Evolutionary conservation across 108 stramenopile genomes (phyloP), one percentile per base, ranked within the genome.

Genomic region (Nitzschia sp.): DNA sequence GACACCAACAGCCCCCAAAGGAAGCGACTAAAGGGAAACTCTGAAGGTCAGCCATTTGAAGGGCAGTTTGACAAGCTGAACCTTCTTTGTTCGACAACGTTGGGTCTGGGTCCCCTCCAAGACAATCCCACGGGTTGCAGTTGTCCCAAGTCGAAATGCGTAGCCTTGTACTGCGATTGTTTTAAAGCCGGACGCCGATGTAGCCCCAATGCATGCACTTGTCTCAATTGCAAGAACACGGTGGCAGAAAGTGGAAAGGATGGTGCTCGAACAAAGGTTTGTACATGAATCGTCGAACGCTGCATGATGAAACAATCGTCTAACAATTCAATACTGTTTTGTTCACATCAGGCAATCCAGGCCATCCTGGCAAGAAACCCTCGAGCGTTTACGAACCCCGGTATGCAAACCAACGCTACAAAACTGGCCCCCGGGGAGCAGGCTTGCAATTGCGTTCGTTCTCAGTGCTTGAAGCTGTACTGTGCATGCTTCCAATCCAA

Each of bases 141-240:
- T 61, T 96, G 95, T 80, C 84, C 86, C 40, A 84, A 86, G 63
- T 87, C 87, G 0, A 73, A 78, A 59, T 96, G 95, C 72, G 74
- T 96, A 24, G 94, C 94, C 70, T 73, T 94, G 15, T 96, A 96
- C 73, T 96, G 95, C 78, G 92, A 94, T 62, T 96, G 95, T 73
- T 96, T 96, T 70, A 89, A 93, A 57, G 80, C 83, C 20, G 86
- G 89, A 25, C 63, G 70, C 24, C 83, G 76, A 25, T 96, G 95
- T 69, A 68, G 72, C 53, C 55, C 63, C 20, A 22, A 12, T 22
- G 52, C 42, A 39, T 86, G 86, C 68, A 53, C 70, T 24, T 86
- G 86, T 59, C 19, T 76, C 8, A 74, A 78, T 48, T 86, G 86
- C 67, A 77, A 77, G 67, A 86, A 86, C 67, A 86, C 79, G 14